Evolutionary conservation across 495 filamentous ascomycete species (phyloP), one percentile per base, ranked within the genome.

Genomic region (Penicillium crystallinum): DNA sequence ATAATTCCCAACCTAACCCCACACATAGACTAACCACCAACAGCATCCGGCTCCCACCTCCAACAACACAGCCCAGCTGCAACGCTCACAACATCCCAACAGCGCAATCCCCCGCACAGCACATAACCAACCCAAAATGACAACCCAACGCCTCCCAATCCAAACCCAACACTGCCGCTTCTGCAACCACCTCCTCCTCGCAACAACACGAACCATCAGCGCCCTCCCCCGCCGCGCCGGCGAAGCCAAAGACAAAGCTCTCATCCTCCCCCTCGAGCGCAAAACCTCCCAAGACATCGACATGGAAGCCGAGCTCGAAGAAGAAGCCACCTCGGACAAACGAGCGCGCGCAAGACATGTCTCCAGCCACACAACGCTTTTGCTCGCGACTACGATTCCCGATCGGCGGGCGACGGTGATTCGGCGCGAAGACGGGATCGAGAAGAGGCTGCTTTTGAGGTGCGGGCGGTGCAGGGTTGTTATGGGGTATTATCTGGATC

Each of bases 91-190:
- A 10, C 14, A 27, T 2, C 6, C 1, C 31, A 15, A 23, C 17
- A 14, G 12, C 30, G 3, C 17, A 15, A 19, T 5, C 14, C 3
- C 46, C 25, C 54, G 12, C 39, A 38, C 22, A 34, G 41, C 48
- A 23, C 51, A 53, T 27, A 33, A 23, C 29, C 11, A 31, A 2
- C 35, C 6, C 37, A 54, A 51, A 42, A 60, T 57, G 54, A 18
- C 51, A 15, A 37, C 48, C 46, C 33, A 41, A 23, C 47, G 45
- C 21, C 63, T 68, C 55, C 68, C 66, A 61, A 75, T 82, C 57
- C 72, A 75, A 61, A 87, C 84, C 44, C 85, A 87, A 75, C 87
- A 90, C 73, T 89, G 86, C 76, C 73, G 68, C 35, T 78, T 84
- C 74, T 90, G 87, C 78, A 81, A 74, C 36, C 78, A 85, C 62